Conservation (phyloP, 352 stramenopile species). For the Bremia lactucae region DNA sequence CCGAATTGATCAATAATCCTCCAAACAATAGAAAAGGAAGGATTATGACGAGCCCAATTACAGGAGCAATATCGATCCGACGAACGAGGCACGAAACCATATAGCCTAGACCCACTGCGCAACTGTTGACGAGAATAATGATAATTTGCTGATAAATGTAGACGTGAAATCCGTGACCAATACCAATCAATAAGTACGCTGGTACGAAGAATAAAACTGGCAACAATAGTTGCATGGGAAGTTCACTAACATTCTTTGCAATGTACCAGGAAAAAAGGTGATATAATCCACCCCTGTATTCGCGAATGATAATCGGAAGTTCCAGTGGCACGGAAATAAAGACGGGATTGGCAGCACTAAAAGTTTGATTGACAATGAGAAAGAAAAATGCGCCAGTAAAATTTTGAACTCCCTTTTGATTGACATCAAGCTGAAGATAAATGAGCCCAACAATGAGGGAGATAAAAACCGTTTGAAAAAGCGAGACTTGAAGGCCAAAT, state of each 20-base stretch:
- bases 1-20: slow-evolving; percentile 32
- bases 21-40: slow-evolving; percentile 38
- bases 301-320: slow-evolving; percentile 30
- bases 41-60: slow-evolving; percentile 26
- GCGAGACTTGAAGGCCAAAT: slow-evolving; percentile 13
- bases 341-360: slow-evolving; percentile 19
- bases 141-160: slow-evolving; percentile 31
- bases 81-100: slow-evolving; percentile 27
- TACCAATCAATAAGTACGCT: slow-evolving; percentile 31
- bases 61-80: slow-evolving; percentile 21
- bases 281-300: slow-evolving; percentile 31
- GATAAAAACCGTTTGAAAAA: slow-evolving; percentile 26
- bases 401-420: slow-evolving; percentile 34
- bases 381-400: slow-evolving; percentile 40
- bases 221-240: slow-evolving; percentile 32
- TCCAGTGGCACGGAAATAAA: slow-evolving; percentile 34
- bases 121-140: slow-evolving; percentile 28
- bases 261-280: slow-evolving; percentile 33
- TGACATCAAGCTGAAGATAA: slow-evolving; percentile 32
- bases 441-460: slow-evolving; percentile 29
- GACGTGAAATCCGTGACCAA: slow-evolving; percentile 22
- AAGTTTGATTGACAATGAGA: slow-evolving; percentile 30
- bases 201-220: slow-evolving; percentile 31
- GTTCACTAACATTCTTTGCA: slow-evolving; percentile 41
- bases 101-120: slow-evolving; percentile 28